A percentile compares a stretch with the other conserved stretches of the same genome.
Evolutionary conservation across 768 basidiomycete species (phyloP).

Genomic region (Pulveroboletus sp.): DNA sequence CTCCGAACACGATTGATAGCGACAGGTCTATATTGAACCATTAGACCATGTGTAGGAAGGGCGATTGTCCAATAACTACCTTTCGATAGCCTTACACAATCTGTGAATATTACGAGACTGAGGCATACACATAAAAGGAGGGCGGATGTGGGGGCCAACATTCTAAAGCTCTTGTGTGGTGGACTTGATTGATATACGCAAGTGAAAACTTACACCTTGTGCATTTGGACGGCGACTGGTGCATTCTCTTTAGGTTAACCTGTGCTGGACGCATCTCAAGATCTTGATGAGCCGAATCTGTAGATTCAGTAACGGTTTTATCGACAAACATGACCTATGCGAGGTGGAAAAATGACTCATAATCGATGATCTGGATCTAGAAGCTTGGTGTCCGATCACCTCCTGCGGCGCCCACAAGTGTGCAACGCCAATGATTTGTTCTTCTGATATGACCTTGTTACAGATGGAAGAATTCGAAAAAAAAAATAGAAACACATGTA

Average conservation of each 20-base stretch:
- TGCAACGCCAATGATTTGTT: too few species aligned
- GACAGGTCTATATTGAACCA: conserved; percentile 4
- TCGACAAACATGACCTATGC: too few species aligned
- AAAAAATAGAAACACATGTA: too few species aligned
- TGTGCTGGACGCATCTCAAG: not conserved
- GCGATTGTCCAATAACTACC: not conserved
- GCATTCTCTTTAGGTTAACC: not conserved
- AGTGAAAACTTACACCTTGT: not conserved
- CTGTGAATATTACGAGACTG: conserved; percentile 2
- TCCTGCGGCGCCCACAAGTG: too few species aligned
- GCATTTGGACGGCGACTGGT: not conserved
- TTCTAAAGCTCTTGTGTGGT: not conserved
- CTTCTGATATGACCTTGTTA: not conserved
- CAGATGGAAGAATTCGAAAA: not conserved
- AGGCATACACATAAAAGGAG: not conserved
- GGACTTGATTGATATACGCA: not conserved
- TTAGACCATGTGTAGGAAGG: not conserved
- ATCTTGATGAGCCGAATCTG: too few species aligned
- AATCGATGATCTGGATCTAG: too few species aligned
- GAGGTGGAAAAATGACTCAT: too few species aligned
- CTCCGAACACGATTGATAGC: conserved; percentile 7
- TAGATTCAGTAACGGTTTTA: too few species aligned
- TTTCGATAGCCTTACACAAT: conserved; percentile 2
- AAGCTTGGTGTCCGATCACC: too few species aligned
- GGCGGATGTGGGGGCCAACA: not conserved